These are phyloP conservation scores for Pascua sp. DNA, from an alignment of 1,284 basidiomycete species.

Conservation along the genomic window DNA sequence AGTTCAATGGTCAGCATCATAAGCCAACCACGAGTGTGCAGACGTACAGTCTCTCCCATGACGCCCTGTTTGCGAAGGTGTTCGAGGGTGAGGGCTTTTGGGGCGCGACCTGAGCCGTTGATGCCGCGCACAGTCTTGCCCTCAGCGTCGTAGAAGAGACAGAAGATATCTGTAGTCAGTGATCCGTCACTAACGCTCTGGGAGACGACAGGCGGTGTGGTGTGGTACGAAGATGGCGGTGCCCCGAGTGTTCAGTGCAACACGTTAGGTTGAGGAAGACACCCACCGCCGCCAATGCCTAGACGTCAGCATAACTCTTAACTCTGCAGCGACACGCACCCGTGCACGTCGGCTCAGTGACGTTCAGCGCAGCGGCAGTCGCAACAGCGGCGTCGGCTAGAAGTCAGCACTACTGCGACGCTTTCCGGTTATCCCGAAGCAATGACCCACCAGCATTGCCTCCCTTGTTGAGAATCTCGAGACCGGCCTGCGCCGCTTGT, in stretches of 20 bases:
- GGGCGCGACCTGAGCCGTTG: conserved; percentile 68
- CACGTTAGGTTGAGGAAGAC: not conserved
- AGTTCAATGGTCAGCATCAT: too few species aligned
- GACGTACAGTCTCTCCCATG: conserved; percentile 52
- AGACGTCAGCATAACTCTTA: not conserved
- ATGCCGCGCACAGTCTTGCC: conserved; percentile 64
- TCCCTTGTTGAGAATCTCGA: conserved; percentile 77
- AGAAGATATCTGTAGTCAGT: conserved; percentile 70
- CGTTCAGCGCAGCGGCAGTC: conserved; percentile 81
- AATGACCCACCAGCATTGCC: conserved; percentile 66
- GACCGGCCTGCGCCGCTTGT: conserved; percentile 68
- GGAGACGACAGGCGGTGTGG: not conserved
- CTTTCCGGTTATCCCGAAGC: not conserved
- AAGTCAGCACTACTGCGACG: not conserved
- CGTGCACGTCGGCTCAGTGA: conserved; percentile 61
- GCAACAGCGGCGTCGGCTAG: conserved; percentile 70
- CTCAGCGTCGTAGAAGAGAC: conserved; percentile 81
- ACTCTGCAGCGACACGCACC: conserved; percentile 7
- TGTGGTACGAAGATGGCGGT: not conserved
- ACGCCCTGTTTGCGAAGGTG: conserved; percentile 68
- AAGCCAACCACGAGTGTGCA: too few species aligned
- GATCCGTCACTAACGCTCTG: conserved; percentile 1
- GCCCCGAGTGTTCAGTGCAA: not conserved
- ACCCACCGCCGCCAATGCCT: conserved; percentile 53
- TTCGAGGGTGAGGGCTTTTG: conserved; percentile 72